Evolutionary conservation across 352 stramenopile species (phyloP), one percentile per base, ranked within the genome.

Genomic region (Phytophthora megakarya): DNA sequence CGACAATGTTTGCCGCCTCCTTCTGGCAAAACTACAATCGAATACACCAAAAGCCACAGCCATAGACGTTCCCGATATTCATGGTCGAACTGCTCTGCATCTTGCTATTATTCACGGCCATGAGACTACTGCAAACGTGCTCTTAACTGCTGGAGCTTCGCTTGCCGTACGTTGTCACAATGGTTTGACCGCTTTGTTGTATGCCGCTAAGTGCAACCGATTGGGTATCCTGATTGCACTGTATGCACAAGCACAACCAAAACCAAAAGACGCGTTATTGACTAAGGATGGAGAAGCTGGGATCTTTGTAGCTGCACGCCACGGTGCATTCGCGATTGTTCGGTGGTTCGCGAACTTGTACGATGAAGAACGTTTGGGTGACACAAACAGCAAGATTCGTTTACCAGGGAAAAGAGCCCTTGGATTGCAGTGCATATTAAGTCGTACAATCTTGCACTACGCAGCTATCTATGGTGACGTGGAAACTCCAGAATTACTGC

Each of bases 401-500:
- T 42, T 38, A n/a, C 15, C 22, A 12, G 3, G 51, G 12, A 23
- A 30, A 37, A 19, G 2, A 9, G 3, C 64, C 9, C 32, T 58
- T 15, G 15, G 12, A 4, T 56, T 81, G 4, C 53, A 47, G 3
- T 84, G 80, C 39, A 30, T 25, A 6, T 54, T 67, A 10, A 38
- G 56, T n/a, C 72, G 70, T 8, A 75, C 74, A 18, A 23, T 90
- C 18, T 46, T 88, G 22, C 81, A 90, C 26, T 88, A 87, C 35
- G 67, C 75, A 18, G 58, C 78, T 2, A 63, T 81, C 1, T 70
- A 57, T 39, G 81, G 81, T 10, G 76, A 90, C 43, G 52, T 70
- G 11, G 63, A 77, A 45, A 69, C 60, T 46, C 42, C 71, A 33
- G 52, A 39, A 3, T 61, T 65, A 48, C 33, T 73, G 12, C 16